Conservation (phyloP, 2,329 filamentous ascomycete genomes). For the Scedosporium minutisporum region DNA sequence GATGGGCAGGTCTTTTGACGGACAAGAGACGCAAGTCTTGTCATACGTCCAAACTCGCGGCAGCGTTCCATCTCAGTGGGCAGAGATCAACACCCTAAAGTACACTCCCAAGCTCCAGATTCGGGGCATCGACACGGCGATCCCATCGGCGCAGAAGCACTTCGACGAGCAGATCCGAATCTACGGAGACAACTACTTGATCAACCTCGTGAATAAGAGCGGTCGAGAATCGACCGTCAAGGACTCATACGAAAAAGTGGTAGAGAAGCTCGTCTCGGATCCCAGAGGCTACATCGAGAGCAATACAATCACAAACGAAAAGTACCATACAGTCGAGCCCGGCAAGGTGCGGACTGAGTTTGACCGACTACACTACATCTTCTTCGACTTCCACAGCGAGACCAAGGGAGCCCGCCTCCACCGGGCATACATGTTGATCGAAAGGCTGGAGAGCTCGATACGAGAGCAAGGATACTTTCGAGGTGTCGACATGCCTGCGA, state of each 20-base stretch:
- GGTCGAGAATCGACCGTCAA: conserved; percentile 86
- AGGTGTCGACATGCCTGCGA: conserved; percentile 73
- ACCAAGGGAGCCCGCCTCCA: conserved; percentile 94
- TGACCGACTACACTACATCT: conserved; percentile 87
- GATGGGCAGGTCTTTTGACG: conserved; percentile 37
- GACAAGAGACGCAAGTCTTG: conserved; percentile 76
- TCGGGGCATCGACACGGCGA: conserved; percentile 70
- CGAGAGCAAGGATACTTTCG: conserved; percentile 83
- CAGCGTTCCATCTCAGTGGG: conserved; percentile 93
- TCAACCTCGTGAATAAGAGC: conserved; percentile 95
- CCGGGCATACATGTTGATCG: conserved; percentile 75
- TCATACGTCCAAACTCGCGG: conserved; percentile 95
- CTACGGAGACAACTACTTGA: conserved; percentile 94
- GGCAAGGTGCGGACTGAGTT: conserved; percentile 59
- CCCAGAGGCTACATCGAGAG: conserved; percentile 56
- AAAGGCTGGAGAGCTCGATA: conserved; percentile 69
- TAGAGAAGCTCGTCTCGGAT: conserved; percentile 62
- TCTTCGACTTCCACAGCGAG: conserved; percentile 97
- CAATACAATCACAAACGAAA: conserved; percentile 62
- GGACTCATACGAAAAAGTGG: conserved; percentile 85
- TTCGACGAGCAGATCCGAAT: conserved; percentile 88
- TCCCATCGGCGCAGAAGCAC: conserved; percentile 71
- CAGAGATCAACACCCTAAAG: conserved; percentile 84
- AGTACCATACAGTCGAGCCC: conserved; percentile 53
- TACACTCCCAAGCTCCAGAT: conserved; percentile 89